phyloP scores from a whole-genome alignment of 208 protist species.

The Borovskyia barvae region DNA sequence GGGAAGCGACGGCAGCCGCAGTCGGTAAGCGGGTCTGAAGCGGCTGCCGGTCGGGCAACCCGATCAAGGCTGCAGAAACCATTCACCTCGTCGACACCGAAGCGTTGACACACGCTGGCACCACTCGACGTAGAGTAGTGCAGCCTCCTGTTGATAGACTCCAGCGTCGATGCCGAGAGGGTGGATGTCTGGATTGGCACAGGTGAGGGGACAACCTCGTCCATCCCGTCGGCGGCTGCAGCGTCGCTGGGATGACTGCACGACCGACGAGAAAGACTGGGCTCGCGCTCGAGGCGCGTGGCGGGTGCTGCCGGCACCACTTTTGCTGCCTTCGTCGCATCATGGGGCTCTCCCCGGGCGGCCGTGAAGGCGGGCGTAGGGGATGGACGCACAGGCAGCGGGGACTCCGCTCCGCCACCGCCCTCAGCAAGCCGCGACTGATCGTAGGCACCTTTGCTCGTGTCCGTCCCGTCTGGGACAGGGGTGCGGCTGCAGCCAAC shows the following conservation, averaged over 20 bases:
- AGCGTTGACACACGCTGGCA: constrained; percentile 8
- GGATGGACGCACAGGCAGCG: background rate
- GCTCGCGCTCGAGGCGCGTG: constrained; percentile 3
- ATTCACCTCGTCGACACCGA: constrained; percentile 6
- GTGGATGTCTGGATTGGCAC: constrained; percentile 17
- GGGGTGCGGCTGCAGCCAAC: too few species aligned
- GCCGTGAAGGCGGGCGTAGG: background rate
- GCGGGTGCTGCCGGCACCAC: too few species aligned
- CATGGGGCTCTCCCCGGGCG: too few species aligned
- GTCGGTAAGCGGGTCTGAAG: too few species aligned
- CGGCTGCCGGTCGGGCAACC: too few species aligned
- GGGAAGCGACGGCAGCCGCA: background rate
- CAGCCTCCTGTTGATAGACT: constrained; percentile 35
- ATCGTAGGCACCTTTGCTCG: too few species aligned
- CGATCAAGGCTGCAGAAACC: too few species aligned
- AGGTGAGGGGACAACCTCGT: constrained; percentile 4
- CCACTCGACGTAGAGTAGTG: constrained; percentile 24
- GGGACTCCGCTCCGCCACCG: constrained; percentile 8
- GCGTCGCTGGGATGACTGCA: background rate
- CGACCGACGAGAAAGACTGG: constrained; percentile 1
- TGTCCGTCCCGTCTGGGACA: too few species aligned
- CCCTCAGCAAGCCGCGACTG: too few species aligned
- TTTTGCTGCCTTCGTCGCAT: too few species aligned
- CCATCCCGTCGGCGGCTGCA: background rate
- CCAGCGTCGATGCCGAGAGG: constrained; percentile 31